Evolutionary conservation across 306 rosid genomes (phyloP).

Genomic region (Ochetophila trinervis): DNA sequence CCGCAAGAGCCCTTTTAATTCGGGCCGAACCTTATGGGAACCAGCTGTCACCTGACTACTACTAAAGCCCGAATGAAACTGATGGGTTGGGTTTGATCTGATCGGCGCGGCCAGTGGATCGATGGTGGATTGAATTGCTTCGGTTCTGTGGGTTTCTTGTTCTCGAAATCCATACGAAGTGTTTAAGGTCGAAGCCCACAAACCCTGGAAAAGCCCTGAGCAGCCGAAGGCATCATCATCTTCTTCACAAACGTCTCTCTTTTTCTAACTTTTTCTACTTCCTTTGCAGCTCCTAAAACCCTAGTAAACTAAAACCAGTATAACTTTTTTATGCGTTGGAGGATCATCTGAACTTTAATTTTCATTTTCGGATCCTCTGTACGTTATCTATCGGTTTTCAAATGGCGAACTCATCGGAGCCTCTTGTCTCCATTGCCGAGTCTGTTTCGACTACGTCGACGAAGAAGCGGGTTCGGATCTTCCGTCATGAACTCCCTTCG

Average conservation of each 20-base stretch:
- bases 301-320: conserved; percentile 8
- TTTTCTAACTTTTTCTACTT: neutral
- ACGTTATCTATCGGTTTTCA: conserved; percentile 26
- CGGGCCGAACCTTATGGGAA: too few species aligned
- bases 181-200: too few species aligned
- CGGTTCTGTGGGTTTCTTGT: too few species aligned
- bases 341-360: neutral
- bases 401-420: conserved; percentile 67
- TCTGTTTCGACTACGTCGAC: conserved; percentile 66
- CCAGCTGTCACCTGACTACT: too few species aligned
- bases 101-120: too few species aligned
- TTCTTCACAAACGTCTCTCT: neutral
- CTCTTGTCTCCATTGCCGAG: conserved; percentile 49
- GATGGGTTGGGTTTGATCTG: too few species aligned
- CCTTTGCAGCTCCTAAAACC: conserved; percentile 31
- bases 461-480: conserved; percentile 62
- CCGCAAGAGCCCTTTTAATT: too few species aligned
- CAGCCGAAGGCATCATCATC: too few species aligned
- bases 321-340: neutral
- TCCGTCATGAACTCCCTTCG: conserved; percentile 61
- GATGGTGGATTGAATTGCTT: too few species aligned
- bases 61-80: too few species aligned
- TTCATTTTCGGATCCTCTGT: conserved; percentile 15
- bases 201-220: too few species aligned
- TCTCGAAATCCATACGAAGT: too few species aligned